Evolutionary conservation across 352 stramenopile genomes (phyloP).

Genomic region (Pythium aristosporum): DNA sequence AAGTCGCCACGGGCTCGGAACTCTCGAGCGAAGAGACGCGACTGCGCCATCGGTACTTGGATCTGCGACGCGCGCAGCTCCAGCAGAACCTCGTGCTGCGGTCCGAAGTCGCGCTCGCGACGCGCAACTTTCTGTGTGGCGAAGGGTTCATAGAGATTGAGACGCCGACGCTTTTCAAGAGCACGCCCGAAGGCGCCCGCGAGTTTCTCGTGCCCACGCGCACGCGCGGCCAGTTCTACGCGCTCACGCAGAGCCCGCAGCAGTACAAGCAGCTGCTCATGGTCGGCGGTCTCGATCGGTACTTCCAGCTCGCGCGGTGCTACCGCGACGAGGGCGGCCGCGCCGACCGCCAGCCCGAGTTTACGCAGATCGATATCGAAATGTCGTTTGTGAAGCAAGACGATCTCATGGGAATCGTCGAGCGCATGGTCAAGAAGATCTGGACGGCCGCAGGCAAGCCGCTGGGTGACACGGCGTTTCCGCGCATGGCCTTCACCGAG

Average conservation of each 20-base stretch:
- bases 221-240: conserved; percentile 75
- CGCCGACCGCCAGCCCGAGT: conserved; percentile 88
- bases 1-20: conserved; percentile 57
- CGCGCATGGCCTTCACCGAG: conserved; percentile 70
- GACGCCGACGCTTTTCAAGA: conserved; percentile 88
- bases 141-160: conserved; percentile 87
- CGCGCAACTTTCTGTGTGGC: conserved; percentile 64
- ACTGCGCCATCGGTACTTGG: conserved; percentile 77
- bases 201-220: conserved; percentile 87
- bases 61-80: conserved; percentile 68
- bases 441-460: conserved; percentile 54
- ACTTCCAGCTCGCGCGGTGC: conserved; percentile 90
- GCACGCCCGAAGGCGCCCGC: conserved; percentile 80
- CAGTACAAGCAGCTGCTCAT: conserved; percentile 93
- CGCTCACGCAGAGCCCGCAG: conserved; percentile 88
- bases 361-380: conserved; percentile 91
- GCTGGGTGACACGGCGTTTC: conserved; percentile 42
- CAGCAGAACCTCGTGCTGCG: conserved; percentile 82
- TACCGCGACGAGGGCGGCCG: conserved; percentile 88
- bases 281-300: conserved; percentile 83
- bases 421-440: conserved; percentile 70
- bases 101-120: conserved; percentile 65
- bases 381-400: conserved; percentile 82
- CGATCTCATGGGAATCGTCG: conserved; percentile 75
- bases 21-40: conserved; percentile 73